Evolutionary conservation across 78 protist species (phyloP), one percentile per base, ranked within the genome.

Genomic region (Cavenderia fasciculata): DNA sequence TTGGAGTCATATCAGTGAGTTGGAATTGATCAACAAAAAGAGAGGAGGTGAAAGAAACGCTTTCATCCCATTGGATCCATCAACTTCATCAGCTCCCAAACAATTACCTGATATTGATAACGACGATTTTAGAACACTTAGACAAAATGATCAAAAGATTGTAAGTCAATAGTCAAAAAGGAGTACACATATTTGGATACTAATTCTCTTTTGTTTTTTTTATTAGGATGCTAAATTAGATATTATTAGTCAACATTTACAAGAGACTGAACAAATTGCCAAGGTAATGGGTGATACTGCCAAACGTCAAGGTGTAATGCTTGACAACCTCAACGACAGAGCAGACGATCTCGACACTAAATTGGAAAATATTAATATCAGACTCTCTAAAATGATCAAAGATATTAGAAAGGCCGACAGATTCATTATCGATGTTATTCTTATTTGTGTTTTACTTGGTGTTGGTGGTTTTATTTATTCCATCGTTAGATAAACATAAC

Each of bases 361-460:
- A 57, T 68, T 82, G 44, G 89, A 82, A 56, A 82, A 65, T 41
- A 54, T 82, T 18, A 82, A 82, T 43, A 23, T 82, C 41, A 69
- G 89, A 65, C 47, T 82, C 0, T 54, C 52, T 29, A 65, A 82
- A 66, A 68, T 82, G 77, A 65, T 82, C 36, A 82, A 82, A 68
- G 89, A 82, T 41, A 40, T 63, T 23, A 46, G 89, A 52, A 82
- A 82, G 52, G 87, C 87, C 1, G 87, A 78, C 52, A 78, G 87
- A 78, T 78, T 78, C 52, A 62, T 78, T n/a, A 62, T 78, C 52
- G 87, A 78, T 63, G 87, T 78, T 36, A 52, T 65, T 65, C 59
- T 78, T 11, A 25, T 78, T 65, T 56, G 71, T 62, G 75, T 78
- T 44, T 52, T 78, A 38, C 65, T 78, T 31, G 87, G 87, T 40